phyloP scores from a whole-genome alignment of 371 early-diverging fungal species.

The Lichtheimia ramosa region DNA sequence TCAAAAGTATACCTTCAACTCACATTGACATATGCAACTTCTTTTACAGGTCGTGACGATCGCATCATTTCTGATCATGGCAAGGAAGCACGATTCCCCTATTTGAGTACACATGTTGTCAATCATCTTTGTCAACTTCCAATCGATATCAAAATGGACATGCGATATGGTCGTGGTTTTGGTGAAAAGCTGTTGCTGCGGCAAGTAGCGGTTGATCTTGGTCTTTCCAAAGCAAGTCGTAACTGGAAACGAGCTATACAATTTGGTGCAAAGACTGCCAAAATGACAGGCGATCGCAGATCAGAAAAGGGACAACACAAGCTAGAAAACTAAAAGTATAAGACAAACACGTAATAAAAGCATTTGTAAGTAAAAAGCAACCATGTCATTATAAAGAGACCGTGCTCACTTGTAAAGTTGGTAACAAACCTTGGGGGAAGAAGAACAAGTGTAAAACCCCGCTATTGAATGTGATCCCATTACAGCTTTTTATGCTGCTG shows the following conservation, averaged over 20 bases:
- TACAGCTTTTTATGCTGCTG: no score
- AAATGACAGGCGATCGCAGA: conserved; percentile 74
- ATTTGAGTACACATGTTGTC: conserved; percentile 75
- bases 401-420: no score
- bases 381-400: no score
- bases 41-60: conserved; percentile 82
- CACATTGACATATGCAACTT: not conserved
- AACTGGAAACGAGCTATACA: conserved; percentile 93
- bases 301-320: conserved; percentile 66
- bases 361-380: no score
- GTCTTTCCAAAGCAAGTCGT: conserved; percentile 50
- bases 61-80: conserved; percentile 88
- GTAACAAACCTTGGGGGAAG: no score
- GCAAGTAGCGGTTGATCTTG: conserved; percentile 55
- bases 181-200: conserved; percentile 93
- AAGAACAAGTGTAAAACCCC: no score
- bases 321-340: not conserved
- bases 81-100: conserved; percentile 91
- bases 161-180: conserved; percentile 75
- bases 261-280: conserved; percentile 94
- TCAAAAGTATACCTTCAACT: not conserved
- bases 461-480: no score
- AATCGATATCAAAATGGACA: conserved; percentile 80
- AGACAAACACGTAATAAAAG: no score
- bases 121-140: conserved; percentile 66